Evolutionary conservation across 2,329 filamentous ascomycete species (phyloP).

Genomic region (Balansia obtecta): DNA sequence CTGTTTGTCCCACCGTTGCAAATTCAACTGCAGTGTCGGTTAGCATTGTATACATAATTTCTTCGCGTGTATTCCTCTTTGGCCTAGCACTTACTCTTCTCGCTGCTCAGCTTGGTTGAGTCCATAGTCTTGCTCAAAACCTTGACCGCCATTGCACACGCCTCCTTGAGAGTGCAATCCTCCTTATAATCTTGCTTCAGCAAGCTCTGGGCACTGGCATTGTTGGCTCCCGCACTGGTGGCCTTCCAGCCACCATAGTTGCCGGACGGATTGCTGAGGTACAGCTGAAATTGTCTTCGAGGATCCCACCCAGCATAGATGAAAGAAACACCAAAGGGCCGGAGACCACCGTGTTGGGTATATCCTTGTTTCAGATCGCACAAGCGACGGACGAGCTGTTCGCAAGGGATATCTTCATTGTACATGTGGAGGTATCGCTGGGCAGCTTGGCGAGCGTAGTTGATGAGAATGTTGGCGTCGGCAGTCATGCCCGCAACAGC

Average conservation of each 20-base stretch:
- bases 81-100: slow-evolving; percentile 71
- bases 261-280: slow-evolving; percentile 95
- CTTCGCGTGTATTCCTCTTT: neutral
- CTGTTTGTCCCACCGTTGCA: slow-evolving; percentile 91
- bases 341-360: slow-evolving; percentile 95
- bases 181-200: slow-evolving; percentile 99
- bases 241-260: slow-evolving; percentile 99
- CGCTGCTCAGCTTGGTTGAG: slow-evolving; percentile 93
- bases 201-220: slow-evolving; percentile 90
- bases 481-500: slow-evolving; percentile 98
- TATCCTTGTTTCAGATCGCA: slow-evolving; percentile 99
- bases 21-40: slow-evolving; percentile 63
- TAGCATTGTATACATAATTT: slow-evolving; percentile 2
- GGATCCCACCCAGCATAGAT: slow-evolving; percentile 98
- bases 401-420: slow-evolving; percentile 99
- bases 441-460: slow-evolving; percentile 93
- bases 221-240: slow-evolving; percentile 94
- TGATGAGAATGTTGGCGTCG: slow-evolving; percentile 99
- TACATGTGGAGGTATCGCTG: slow-evolving; percentile 97
- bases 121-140: slow-evolving; percentile 99
- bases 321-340: slow-evolving; percentile 96
- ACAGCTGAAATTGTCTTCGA: slow-evolving; percentile 93
- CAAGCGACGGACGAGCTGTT: slow-evolving; percentile 90
- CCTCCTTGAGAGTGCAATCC: slow-evolving; percentile 90
- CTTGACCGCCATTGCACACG: slow-evolving; percentile 94